Evolutionary conservation across 768 basidiomycete species (phyloP).

Genomic region (Podaxis pistillaris): DNA sequence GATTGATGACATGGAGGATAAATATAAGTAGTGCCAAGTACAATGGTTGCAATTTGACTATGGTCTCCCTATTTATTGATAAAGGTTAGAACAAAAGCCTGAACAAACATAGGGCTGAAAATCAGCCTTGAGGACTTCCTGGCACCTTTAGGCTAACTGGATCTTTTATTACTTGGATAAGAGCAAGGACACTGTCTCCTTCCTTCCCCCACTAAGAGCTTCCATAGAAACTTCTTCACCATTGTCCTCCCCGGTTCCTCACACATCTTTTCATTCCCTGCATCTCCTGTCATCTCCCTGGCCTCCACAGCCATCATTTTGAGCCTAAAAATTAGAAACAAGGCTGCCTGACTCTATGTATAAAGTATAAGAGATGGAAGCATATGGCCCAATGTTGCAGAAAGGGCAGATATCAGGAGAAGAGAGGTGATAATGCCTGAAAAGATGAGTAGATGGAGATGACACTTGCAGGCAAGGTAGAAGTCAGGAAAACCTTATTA

Average conservation of each 20-base stretch:
- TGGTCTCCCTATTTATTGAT: slow-evolving; percentile 99
- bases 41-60: slow-evolving; percentile 96
- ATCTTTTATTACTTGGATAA: slow-evolving; percentile 20
- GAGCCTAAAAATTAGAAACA: slow-evolving; percentile 88
- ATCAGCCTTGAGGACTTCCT: slow-evolving; percentile 82
- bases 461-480: slow-evolving; percentile 84
- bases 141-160: slow-evolving; percentile 50
- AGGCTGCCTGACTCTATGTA: slow-evolving; percentile 73
- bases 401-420: slow-evolving; percentile 90
- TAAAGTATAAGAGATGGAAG: slow-evolving; percentile 79
- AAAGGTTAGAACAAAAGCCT: slow-evolving; percentile 92
- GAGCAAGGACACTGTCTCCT: slow-evolving; percentile 17
- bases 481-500: slow-evolving; percentile 94
- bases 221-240: slow-evolving; percentile 63
- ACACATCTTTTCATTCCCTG: slow-evolving; percentile 76
- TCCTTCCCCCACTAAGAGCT: slow-evolving; percentile 70
- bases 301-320: slow-evolving; percentile 85
- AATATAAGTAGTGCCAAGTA: slow-evolving; percentile 93
- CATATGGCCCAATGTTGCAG: slow-evolving; percentile 89
- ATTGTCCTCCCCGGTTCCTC: slow-evolving; percentile 90
- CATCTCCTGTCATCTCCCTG: slow-evolving; percentile 59
- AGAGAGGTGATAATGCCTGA: slow-evolving; percentile 85
- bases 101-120: slow-evolving; percentile 93
- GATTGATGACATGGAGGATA: slow-evolving; percentile 17
- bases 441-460: slow-evolving; percentile 84